A percentile compares a stretch with the other conserved stretches of the same genome.
Evolutionary conservation across 2,329 filamentous ascomycete genomes (phyloP).

Genomic region (Periconia sp.): DNA sequence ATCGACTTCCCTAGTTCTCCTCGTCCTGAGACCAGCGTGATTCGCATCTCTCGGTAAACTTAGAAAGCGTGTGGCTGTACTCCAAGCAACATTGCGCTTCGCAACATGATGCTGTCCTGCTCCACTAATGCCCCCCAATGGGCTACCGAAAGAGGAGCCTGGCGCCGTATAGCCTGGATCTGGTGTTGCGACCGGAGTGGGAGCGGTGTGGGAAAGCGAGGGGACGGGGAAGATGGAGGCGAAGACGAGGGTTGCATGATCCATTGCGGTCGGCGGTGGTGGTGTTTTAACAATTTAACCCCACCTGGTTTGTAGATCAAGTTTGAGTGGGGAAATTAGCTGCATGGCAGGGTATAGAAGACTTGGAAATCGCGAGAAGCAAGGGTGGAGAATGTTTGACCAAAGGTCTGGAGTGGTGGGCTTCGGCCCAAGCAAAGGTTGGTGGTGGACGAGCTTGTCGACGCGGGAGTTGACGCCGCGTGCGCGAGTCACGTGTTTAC

Average conservation of each 20-base stretch:
- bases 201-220: slow-evolving; percentile 44
- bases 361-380: background rate
- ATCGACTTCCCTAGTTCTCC: slow-evolving; percentile 33
- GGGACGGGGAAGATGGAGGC: slow-evolving; percentile 49
- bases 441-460: too few species aligned
- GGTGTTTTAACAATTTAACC: slow-evolving; percentile 5
- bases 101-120: slow-evolving; percentile 39
- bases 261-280: slow-evolving; percentile 22
- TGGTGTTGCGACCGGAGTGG: slow-evolving; percentile 49
- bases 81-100: slow-evolving; percentile 48
- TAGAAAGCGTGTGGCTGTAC: slow-evolving; percentile 48
- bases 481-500: too few species aligned
- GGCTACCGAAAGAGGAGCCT: slow-evolving; percentile 45
- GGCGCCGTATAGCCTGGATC: slow-evolving; percentile 45
- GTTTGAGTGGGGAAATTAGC: background rate
- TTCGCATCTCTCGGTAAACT: slow-evolving; percentile 33
- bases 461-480: too few species aligned
- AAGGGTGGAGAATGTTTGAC: too few species aligned
- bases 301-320: background rate
- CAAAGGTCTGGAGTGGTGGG: too few species aligned
- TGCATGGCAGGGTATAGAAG: background rate
- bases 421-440: too few species aligned
- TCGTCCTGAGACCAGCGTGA: slow-evolving; percentile 15
- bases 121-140: slow-evolving; percentile 26
- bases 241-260: slow-evolving; percentile 43